Percentiles rank a stretch among this genome's conserved stretches.
Conservation (phyloP, 495 filamentous ascomycete genomes). For the Chaetomium cochliodes region DNA sequence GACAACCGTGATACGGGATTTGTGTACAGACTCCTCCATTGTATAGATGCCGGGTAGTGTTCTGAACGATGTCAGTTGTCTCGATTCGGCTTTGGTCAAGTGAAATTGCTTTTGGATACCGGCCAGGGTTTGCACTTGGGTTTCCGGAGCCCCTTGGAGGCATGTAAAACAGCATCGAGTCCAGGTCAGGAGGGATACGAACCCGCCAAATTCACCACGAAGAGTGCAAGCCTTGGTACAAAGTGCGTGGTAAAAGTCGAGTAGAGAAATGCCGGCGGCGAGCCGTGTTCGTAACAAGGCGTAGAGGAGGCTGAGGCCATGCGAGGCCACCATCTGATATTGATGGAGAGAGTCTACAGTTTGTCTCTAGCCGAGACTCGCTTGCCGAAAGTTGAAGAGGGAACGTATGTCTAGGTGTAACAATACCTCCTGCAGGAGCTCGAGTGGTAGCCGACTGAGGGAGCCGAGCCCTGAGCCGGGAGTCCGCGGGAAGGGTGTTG, state of each 20-base stretch:
- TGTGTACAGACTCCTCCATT: constrained; percentile 32
- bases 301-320: constrained; percentile 44
- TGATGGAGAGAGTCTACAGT: constrained; percentile 38
- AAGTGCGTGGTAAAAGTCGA: constrained; percentile 38
- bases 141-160: constrained; percentile 33
- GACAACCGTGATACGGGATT: constrained; percentile 33
- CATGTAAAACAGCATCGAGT: constrained; percentile 41
- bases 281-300: constrained; percentile 43
- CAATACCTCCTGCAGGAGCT: constrained; percentile 40
- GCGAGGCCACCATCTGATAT: constrained; percentile 37
- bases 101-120: constrained; percentile 36
- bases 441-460: constrained; percentile 40
- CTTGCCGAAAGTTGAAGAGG: constrained; percentile 43
- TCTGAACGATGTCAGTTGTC: constrained; percentile 34
- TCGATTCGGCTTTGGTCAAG: constrained; percentile 35
- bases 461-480: constrained; percentile 32
- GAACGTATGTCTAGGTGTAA: constrained; percentile 41
- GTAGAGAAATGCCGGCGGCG: constrained; percentile 34
- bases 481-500: constrained; percentile 37
- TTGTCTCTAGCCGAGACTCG: constrained; percentile 39
- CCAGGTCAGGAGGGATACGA: constrained; percentile 40
- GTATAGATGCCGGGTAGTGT: constrained; percentile 41
- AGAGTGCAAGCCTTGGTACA: constrained; percentile 38
- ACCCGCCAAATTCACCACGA: constrained; percentile 40
- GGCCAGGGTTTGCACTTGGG: constrained; percentile 37